A percentile compares a stretch with the other conserved stretches of the same genome.
phyloP scores from a whole-genome alignment of 139 green algal species.

The Chlamydomonas sp. region DNA sequence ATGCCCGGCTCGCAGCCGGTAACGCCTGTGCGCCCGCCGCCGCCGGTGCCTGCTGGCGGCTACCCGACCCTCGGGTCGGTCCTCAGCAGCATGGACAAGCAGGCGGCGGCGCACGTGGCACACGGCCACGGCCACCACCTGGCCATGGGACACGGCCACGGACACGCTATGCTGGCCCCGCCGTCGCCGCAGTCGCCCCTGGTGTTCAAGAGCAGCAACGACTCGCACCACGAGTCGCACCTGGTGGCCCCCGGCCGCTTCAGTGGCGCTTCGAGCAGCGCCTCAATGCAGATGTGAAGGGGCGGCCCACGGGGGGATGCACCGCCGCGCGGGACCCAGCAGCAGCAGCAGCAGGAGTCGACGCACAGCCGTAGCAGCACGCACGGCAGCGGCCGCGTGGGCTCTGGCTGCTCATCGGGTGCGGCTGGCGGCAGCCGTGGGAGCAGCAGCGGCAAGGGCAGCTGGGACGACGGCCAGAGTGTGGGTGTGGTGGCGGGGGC shows the following conservation, averaged over 20 bases:
- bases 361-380: too few relatives aligned
- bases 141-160: background rate
- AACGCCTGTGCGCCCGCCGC: slow-evolving; percentile 25
- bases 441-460: too few relatives aligned
- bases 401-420: too few relatives aligned
- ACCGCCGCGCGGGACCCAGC: background rate
- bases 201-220: slow-evolving; percentile 32
- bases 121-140: background rate
- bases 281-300: slow-evolving; percentile 35
- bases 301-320: background rate
- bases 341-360: too few relatives aligned
- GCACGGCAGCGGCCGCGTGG: too few relatives aligned
- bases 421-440: too few relatives aligned
- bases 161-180: background rate
- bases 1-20: background rate
- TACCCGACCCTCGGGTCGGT: slow-evolving; percentile 33
- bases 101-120: background rate
- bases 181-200: slow-evolving; percentile 34
- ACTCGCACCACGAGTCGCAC: background rate
- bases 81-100: background rate
- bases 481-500: too few relatives aligned
- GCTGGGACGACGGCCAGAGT: too few relatives aligned
- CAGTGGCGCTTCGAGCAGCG: slow-evolving; percentile 25
- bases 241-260: background rate
- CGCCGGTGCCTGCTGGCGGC: background rate